phyloP scores from a whole-genome alignment of 2,329 filamentous ascomycete genomes.

The Xylaria sp. region DNA sequence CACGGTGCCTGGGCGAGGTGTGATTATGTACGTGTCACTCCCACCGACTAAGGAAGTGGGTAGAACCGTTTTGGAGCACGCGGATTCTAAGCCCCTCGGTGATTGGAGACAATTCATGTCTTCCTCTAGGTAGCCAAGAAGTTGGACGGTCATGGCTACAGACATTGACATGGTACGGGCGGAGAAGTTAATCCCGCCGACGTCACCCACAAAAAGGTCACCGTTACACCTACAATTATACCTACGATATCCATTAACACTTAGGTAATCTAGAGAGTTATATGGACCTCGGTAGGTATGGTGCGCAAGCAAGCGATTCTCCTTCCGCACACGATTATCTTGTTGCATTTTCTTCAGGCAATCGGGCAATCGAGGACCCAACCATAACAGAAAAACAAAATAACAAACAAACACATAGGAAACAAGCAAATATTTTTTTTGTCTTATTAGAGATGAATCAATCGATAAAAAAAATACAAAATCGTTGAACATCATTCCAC shows the following conservation, averaged over 20 bases:
- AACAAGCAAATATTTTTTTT: slow-evolving; percentile 31
- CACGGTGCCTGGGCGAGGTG: slow-evolving; percentile 41
- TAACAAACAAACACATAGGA: slow-evolving; percentile 36
- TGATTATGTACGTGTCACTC: slow-evolving; percentile 47
- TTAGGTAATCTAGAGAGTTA: slow-evolving; percentile 31
- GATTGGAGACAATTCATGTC: slow-evolving; percentile 7
- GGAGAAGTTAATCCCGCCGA: slow-evolving; percentile 11
- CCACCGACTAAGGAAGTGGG: slow-evolving; percentile 37
- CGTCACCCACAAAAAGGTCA: background rate
- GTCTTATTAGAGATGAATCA: slow-evolving; percentile 40
- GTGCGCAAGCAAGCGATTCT: slow-evolving; percentile 27
- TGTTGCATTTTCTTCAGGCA: slow-evolving; percentile 17
- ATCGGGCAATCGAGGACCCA: slow-evolving; percentile 15
- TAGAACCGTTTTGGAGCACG: slow-evolving; percentile 11
- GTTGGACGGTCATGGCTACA: slow-evolving; percentile 9
- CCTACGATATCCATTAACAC: slow-evolving; percentile 13
- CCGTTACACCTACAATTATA: slow-evolving; percentile 4
- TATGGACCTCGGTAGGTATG: slow-evolving; percentile 30
- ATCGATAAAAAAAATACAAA: slow-evolving; percentile 35
- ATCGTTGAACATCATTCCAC: slow-evolving; percentile 25
- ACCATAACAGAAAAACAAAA: slow-evolving; percentile 21
- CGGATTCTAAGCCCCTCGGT: slow-evolving; percentile 4
- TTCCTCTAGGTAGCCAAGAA: slow-evolving; percentile 16
- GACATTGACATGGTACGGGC: slow-evolving; percentile 1
- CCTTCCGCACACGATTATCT: slow-evolving; percentile 44